phyloP scores from a whole-genome alignment of 2,329 filamentous ascomycete species.

The Aspergillus cejpii region DNA sequence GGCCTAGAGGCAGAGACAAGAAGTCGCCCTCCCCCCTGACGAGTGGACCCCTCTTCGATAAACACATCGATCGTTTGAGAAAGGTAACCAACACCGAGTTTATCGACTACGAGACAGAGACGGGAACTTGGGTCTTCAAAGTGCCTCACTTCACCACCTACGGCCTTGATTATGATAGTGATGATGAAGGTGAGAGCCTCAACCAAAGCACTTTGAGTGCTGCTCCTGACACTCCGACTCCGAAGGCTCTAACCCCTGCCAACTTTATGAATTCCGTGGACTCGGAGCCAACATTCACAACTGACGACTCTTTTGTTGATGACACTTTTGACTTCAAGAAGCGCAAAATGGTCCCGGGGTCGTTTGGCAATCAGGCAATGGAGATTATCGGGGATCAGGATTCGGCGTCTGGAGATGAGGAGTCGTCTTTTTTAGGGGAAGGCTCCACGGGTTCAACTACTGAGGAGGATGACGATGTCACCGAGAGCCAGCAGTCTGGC shows the following conservation, averaged over 20 bases:
- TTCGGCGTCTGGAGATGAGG: constrained; percentile 30
- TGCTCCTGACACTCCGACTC: constrained; percentile 46
- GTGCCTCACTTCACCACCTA: constrained; percentile 98
- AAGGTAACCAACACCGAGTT: constrained; percentile 75
- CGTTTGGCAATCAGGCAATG: constrained; percentile 62
- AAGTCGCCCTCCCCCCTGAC: constrained; percentile 52
- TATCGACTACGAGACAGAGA: constrained; percentile 68
- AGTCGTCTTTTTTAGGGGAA: constrained; percentile 85
- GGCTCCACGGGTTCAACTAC: constrained; percentile 77
- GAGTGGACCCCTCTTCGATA: constrained; percentile 61
- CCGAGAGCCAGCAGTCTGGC: constrained; percentile 49
- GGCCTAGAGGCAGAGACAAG: constrained; percentile 66
- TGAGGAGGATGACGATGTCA: constrained; percentile 51
- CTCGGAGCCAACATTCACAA: constrained; percentile 36
- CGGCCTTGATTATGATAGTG: constrained; percentile 74
- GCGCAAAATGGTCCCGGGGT: constrained; percentile 61
- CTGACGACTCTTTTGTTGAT: constrained; percentile 42
- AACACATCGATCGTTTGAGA: constrained; percentile 73
- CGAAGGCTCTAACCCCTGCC: constrained; percentile 32
- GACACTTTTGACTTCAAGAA: constrained; percentile 55
- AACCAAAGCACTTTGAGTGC: constrained; percentile 47
- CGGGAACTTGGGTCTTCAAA: constrained; percentile 81
- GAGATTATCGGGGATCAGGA: constrained; percentile 50
- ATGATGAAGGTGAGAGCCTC: constrained; percentile 53
- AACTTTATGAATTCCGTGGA: constrained; percentile 27